phyloP scores from a whole-genome alignment of 495 filamentous ascomycete genomes.

The Talaromyces stipitatus region DNA sequence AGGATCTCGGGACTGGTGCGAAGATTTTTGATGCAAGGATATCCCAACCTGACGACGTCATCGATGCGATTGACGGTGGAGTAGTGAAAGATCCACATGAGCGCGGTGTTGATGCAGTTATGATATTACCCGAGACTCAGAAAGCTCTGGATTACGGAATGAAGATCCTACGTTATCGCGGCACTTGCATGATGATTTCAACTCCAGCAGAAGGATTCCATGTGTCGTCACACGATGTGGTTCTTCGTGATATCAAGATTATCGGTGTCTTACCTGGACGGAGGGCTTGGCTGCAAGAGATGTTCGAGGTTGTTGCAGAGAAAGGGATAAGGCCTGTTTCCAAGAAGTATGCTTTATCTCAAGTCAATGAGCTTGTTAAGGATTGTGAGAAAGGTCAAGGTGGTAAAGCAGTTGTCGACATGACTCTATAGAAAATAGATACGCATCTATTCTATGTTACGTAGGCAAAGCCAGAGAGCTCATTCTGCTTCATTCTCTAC shows the following conservation, averaged over 20 bases:
- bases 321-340: background rate
- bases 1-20: background rate
- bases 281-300: background rate
- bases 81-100: background rate
- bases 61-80: background rate
- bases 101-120: constrained; percentile 8
- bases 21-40: background rate
- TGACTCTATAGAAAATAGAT: background rate
- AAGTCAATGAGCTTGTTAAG: background rate
- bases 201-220: constrained; percentile 9
- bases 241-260: constrained; percentile 10
- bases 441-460: too few species aligned
- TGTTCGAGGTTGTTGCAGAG: background rate
- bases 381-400: background rate
- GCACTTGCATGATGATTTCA: constrained; percentile 11
- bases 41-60: constrained; percentile 5
- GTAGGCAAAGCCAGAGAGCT: too few species aligned
- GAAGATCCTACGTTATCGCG: constrained; percentile 8
- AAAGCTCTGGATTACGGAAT: constrained; percentile 9
- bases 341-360: background rate
- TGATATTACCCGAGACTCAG: constrained; percentile 8
- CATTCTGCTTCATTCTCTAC: too few species aligned
- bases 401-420: background rate
- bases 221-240: constrained; percentile 4
- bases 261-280: constrained; percentile 8